Evolutionary conservation across 2,329 filamentous ascomycete species (phyloP).

Genomic region (Fusarium sp.): DNA sequence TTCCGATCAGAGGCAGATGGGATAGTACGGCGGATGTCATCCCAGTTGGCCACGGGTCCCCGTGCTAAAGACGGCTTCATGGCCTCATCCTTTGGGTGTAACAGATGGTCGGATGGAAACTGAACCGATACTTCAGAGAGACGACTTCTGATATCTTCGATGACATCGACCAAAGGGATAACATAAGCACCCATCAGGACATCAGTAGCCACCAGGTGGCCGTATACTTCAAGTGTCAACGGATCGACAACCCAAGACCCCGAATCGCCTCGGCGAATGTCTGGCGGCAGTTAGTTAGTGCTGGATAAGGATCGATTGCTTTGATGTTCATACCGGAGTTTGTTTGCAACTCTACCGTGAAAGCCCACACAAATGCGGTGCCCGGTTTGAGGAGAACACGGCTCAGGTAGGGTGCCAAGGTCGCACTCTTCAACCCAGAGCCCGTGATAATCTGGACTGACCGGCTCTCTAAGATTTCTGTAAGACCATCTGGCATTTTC

Average conservation of each 20-base stretch:
- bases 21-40: background rate
- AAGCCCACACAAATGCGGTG: background rate
- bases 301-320: background rate
- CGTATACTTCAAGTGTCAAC: background rate
- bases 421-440: background rate
- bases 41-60: background rate
- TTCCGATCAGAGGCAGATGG: background rate
- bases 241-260: background rate
- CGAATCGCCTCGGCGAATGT: background rate
- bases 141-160: background rate
- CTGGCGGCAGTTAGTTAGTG: background rate
- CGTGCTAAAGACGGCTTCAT: background rate
- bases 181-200: background rate
- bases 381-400: background rate
- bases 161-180: background rate
- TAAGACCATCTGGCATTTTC: background rate
- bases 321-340: background rate
- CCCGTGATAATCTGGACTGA: background rate
- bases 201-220: background rate
- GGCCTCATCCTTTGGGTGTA: background rate
- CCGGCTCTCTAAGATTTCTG: background rate
- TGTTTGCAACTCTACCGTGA: background rate
- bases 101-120: background rate
- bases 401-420: background rate
- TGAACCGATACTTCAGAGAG: background rate